Conservation (phyloP, 306 rosid genomes). For the Prunus fruticosa region DNA sequence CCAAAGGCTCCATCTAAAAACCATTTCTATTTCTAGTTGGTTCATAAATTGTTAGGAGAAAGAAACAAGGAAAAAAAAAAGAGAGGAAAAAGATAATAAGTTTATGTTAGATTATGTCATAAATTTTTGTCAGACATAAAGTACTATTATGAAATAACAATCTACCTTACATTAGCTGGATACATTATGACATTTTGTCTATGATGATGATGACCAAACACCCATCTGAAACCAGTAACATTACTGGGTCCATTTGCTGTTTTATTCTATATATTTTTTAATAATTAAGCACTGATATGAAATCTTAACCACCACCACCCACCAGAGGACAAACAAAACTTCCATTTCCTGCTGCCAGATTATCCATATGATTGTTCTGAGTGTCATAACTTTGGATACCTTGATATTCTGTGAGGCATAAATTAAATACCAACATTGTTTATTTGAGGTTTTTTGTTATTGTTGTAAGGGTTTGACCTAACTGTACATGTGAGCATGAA, state of each 20-base stretch:
- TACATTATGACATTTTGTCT: slow-evolving; percentile 37
- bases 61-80: not conserved
- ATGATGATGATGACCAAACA: slow-evolving; percentile 43
- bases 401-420: not conserved
- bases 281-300: slow-evolving; percentile 33
- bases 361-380: not conserved
- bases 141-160: slow-evolving; percentile 15
- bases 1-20: not conserved
- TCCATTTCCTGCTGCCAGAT: slow-evolving; percentile 7
- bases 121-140: not conserved
- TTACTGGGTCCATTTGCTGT: slow-evolving; percentile 35
- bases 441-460: not conserved
- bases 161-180: slow-evolving; percentile 42
- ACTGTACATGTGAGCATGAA: not conserved
- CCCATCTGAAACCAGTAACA: slow-evolving; percentile 8
- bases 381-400: slow-evolving; percentile 5
- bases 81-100: not conserved
- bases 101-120: not conserved
- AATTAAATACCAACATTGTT: not conserved
- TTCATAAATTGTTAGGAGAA: not conserved
- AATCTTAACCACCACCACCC: slow-evolving; percentile 44
- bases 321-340: slow-evolving; percentile 28
- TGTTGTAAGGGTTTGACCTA: not conserved
- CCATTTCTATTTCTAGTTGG: not conserved
- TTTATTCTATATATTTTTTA: slow-evolving; percentile 2